Evolutionary conservation across 2,329 filamentous ascomycete genomes (phyloP), one percentile per base, ranked within the genome.

Genomic region (Pseudopithomyces maydicus): DNA sequence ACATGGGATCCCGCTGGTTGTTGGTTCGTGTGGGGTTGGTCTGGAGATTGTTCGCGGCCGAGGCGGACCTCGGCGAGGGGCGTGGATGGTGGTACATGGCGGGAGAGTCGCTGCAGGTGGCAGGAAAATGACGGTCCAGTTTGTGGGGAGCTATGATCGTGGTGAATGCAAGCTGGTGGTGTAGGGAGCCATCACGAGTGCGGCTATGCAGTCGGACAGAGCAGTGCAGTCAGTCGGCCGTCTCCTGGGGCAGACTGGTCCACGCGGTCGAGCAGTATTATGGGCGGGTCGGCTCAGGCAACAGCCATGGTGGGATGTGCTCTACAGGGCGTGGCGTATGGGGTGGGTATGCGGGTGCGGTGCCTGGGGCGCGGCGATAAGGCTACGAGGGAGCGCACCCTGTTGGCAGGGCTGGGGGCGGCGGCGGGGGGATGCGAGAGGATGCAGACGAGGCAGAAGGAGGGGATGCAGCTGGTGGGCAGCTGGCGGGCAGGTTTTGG

Each of bases 61-160:
- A 92, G 59, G 89, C 84, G 70, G 87, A 84, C 75, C 88, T 84
- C 64, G 90, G 89, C 64, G 89, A 85, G 61, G 88, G 85, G 68
- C 93, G 88, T 68, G 90, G 88, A 79, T 93, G 91, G 79, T 96
- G 93, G 85, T 97, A 92, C 93, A 97, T 97, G 68, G 73, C 81
- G 68, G 54, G 63, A 65, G 62, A 60, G 64, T 51, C 57, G 65
- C 63, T 32, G 51, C 42, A 35, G 53, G 17, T 23, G 46, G 50
- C 55, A 50, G 53, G 55, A 52, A 52, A 35, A 42, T 54, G 55
- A 20, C 20, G 32, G 54, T 46, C 47, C 54, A 42, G 54, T 55
- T 35, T 45, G 15, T 29, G 52, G 39, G 47, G 56, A 61, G 73
- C 68, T 57, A 68, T 57, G 54, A 67, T 66, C 70, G 71, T 58